These are phyloP conservation scores for Pleurotus platypus DNA, from an alignment of 768 basidiomycete species.

Conservation along the genomic window DNA sequence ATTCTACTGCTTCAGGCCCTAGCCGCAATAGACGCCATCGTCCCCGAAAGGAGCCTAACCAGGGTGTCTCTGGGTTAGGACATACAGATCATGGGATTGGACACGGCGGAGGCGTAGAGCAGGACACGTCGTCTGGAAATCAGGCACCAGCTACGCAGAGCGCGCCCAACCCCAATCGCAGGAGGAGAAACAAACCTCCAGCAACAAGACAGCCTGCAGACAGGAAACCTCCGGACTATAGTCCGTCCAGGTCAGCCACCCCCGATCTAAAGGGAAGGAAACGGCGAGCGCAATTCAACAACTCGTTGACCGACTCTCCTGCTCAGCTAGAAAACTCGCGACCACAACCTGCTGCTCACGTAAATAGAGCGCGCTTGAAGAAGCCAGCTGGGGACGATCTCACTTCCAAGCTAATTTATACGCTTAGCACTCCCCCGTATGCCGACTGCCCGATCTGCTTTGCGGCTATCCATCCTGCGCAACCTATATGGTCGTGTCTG, in stretches of 20 bases:
- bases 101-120: no score
- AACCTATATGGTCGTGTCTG: constrained; percentile 87
- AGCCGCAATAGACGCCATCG: no score
- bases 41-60: no score
- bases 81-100: no score
- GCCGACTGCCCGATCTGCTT: constrained; percentile 87
- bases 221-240: background rate
- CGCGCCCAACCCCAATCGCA: no score
- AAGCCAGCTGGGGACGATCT: constrained; percentile 58
- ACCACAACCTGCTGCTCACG: background rate
- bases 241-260: background rate
- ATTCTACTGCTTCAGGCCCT: no score
- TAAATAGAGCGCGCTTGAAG: constrained; percentile 9
- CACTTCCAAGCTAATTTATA: constrained; percentile 66
- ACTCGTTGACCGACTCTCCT: background rate
- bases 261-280: background rate
- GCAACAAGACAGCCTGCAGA: background rate
- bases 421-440: constrained; percentile 66
- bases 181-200: no score
- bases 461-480: constrained; percentile 68
- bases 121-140: no score
- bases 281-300: constrained; percentile 4
- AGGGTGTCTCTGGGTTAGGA: no score
- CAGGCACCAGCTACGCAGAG: no score
- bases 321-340: background rate